A percentile compares a stretch with the other conserved stretches of the same genome.
phyloP scores from a whole-genome alignment of 306 rosid species.

The Hippophae rhamnoides region DNA sequence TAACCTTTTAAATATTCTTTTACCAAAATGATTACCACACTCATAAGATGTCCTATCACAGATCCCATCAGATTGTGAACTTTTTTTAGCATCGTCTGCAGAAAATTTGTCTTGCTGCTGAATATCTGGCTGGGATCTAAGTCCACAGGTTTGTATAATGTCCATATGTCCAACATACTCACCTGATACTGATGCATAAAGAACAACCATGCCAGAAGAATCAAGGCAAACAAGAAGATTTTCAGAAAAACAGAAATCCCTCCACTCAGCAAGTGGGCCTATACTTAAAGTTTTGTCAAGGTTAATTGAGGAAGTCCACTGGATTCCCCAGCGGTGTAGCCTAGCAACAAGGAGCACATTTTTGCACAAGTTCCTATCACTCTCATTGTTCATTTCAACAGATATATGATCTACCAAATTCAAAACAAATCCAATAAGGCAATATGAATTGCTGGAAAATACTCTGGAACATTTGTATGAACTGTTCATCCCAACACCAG shows the following conservation, averaged over 20 bases:
- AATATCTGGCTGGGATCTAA: constrained; percentile 31
- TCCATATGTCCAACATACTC: constrained; percentile 55
- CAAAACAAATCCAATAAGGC: constrained; percentile 58
- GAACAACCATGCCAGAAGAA: constrained; percentile 58
- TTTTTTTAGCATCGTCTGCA: constrained; percentile 17
- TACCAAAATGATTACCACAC: constrained; percentile 20
- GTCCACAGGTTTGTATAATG: constrained; percentile 47
- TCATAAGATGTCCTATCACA: constrained; percentile 25
- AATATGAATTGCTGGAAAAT: constrained; percentile 69
- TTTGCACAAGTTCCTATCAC: constrained; percentile 24
- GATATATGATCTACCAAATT: constrained; percentile 27
- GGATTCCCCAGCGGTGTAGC: constrained; percentile 51
- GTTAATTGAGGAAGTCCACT: constrained; percentile 67
- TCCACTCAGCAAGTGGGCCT: constrained; percentile 46
- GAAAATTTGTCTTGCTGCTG: constrained; percentile 23
- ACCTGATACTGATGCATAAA: constrained; percentile 60
- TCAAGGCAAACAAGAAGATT: constrained; percentile 66
- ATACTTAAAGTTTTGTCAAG: constrained; percentile 48
- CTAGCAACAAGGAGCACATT: constrained; percentile 65
- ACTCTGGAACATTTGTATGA: constrained; percentile 54
- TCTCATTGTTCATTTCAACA: constrained; percentile 32
- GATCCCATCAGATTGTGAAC: constrained; percentile 27
- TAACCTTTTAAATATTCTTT: constrained; percentile 60
- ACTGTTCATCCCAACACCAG: constrained; percentile 49
- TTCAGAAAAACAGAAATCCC: constrained; percentile 67